Conservation (phyloP, 306 rosid species). For the Ceratonia siliqua region DNA sequence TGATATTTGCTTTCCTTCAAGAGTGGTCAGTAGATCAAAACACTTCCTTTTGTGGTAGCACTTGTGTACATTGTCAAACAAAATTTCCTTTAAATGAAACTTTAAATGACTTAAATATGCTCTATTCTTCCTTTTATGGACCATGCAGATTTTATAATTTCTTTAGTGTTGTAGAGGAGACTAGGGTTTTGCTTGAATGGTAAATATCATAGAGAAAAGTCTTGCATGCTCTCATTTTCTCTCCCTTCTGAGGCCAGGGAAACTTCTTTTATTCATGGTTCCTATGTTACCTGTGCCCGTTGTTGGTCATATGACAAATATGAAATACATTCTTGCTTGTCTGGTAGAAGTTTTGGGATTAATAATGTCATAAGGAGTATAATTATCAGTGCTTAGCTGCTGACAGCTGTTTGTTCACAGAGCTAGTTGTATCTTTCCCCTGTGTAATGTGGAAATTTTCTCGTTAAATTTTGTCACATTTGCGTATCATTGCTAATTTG, state of each 20-base stretch:
- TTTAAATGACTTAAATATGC: background rate
- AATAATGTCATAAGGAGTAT: background rate
- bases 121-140: background rate
- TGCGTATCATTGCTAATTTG: too few relatives aligned
- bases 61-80: background rate
- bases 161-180: background rate
- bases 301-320: background rate
- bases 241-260: background rate
- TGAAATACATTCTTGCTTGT: background rate
- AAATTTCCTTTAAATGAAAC: background rate
- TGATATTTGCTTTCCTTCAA: constrained; percentile 68
- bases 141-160: background rate
- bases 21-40: constrained; percentile 64
- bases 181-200: background rate
- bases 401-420: background rate
- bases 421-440: background rate
- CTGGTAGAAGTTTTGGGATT: background rate
- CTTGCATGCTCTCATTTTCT: background rate
- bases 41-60: background rate
- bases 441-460: too few relatives aligned
- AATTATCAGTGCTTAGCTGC: background rate
- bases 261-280: background rate
- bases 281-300: background rate
- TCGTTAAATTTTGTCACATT: too few relatives aligned
- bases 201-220: background rate